Percentiles rank a stretch among this genome's conserved stretches.
Conservation (phyloP, 176 grass and related monocot species). For the Cymbopogon citratus region DNA sequence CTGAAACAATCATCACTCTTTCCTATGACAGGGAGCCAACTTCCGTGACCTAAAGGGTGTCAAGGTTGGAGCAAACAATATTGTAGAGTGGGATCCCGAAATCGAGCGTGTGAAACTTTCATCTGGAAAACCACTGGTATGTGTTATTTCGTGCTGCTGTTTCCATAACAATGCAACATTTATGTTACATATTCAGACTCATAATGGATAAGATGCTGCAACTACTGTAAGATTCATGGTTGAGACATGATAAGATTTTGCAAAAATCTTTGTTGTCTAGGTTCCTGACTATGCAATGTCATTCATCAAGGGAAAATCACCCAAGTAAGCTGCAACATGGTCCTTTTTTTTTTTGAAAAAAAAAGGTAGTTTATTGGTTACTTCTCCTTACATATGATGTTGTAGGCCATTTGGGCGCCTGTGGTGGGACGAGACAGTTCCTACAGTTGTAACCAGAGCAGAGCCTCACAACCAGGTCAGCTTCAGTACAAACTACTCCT, state of each 20-base stretch:
- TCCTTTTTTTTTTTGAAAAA: not conserved
- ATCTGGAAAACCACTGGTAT: conserved; percentile 82
- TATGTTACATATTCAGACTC: not conserved
- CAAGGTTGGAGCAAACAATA: conserved; percentile 59
- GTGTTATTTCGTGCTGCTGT: not conserved
- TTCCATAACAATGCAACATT: not conserved
- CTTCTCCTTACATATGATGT: not conserved
- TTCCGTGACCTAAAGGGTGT: conserved; percentile 72
- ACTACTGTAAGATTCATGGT: not conserved
- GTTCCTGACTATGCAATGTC: conserved; percentile 84
- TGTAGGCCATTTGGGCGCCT: conserved; percentile 78
- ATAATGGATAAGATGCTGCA: not conserved
- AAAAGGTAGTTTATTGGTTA: not conserved
- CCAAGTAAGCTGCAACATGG: conserved; percentile 31
- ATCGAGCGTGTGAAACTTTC: conserved; percentile 33
- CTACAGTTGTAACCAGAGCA: conserved; percentile 75
- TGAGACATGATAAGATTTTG: not conserved
- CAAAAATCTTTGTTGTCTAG: conserved; percentile 13
- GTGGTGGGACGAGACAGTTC: conserved; percentile 94
- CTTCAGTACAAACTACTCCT: not conserved
- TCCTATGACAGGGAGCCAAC: conserved; percentile 60
- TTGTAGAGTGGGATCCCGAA: conserved; percentile 44
- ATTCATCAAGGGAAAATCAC: conserved; percentile 59
- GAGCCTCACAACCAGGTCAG: conserved; percentile 78
- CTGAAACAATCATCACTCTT: not conserved